Base-by-base conservation (phyloP, 257 asterid genomes). In the Scutellaria barbata region DNA sequence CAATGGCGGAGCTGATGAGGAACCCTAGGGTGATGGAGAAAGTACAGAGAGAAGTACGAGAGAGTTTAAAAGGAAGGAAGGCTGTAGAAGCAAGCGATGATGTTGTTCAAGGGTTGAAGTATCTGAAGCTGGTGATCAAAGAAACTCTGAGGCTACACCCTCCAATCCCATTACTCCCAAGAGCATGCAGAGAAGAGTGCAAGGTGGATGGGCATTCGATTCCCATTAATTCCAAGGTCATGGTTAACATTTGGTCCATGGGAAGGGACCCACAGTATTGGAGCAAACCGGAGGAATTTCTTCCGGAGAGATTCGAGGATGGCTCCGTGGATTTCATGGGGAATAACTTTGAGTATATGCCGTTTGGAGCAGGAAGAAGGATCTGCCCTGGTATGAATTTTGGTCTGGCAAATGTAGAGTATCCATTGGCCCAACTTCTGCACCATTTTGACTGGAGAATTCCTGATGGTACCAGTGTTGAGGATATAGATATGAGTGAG, bases 91-190 rank as follows among this genome's bases (percentile, higher is more conserved):
- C 68, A 11, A 52, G 10, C n/a, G 81, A 74, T 0, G n/a, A 25
- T 0, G 35, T 30, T 5, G 10, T 75, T 0, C 48, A 48, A 5
- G 41, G 5, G 0, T 39, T 82, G 5, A 69, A 41, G 13, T 75
- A 76, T 61, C 55, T 79, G 0, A 79, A 79, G 10, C 17, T 76
- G 1, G 80, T 79, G 13, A 60, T 80, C 48, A 83, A 80, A 50
- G 85, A 83, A 30, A 56, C 87, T 0, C 12, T 83, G 0, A 58
- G 87, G 67, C 43, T 83, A 30, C 83, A 83, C 55, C 85, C 85
- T n/a, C 85, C 83, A 1, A 25, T 54, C 13, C 83, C 85, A 0
- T 30, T 80, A 6, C 25, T 83, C 6, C 78, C 78, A 0, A 77
- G 83, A 53, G 79, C 79, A 6, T 77, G 81, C 73, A 71, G 76